phyloP scores from a whole-genome alignment of 148 eudicot genomes.

The Diospyros kaki region DNA sequence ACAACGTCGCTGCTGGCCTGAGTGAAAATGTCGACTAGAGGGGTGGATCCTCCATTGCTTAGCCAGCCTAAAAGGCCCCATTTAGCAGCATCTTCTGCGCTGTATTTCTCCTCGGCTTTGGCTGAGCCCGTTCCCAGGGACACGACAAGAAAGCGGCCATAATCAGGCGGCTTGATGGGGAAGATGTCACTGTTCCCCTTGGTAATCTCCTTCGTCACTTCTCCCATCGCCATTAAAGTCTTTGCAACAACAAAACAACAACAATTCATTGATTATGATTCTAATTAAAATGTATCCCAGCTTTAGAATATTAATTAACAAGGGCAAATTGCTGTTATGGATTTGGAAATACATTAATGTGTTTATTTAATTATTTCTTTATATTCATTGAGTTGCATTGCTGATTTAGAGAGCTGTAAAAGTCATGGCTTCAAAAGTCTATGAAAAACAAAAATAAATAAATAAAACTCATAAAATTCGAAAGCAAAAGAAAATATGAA shows the following conservation, averaged over 20 bases:
- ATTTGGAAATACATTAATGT: too few species aligned
- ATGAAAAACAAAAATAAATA: too few species aligned
- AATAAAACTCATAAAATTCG: too few species aligned
- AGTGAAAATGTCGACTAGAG: slow-evolving; percentile 33
- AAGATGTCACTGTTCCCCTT: slow-evolving; percentile 27
- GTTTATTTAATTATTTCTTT: too few species aligned
- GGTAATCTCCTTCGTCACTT: slow-evolving; percentile 35
- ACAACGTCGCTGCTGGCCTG: slow-evolving; percentile 47
- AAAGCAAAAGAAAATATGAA: neutral
- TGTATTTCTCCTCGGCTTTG: slow-evolving; percentile 21
- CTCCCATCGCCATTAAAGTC: slow-evolving; percentile 35
- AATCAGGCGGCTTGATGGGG: slow-evolving; percentile 27
- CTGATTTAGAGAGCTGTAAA: too few species aligned
- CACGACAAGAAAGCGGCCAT: slow-evolving; percentile 27
- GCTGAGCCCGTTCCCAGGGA: slow-evolving; percentile 38
- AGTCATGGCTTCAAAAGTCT: too few species aligned
- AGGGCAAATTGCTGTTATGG: too few species aligned
- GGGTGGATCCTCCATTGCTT: slow-evolving; percentile 20
- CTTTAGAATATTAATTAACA: too few species aligned
- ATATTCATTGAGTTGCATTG: too few species aligned
- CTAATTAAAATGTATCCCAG: too few species aligned
- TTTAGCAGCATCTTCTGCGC: slow-evolving; percentile 23
- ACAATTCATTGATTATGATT: too few species aligned
- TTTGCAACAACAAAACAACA: too few species aligned
- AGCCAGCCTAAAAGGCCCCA: slow-evolving; percentile 45